Conservation (phyloP, 768 basidiomycete species). For the Rhizopogon roseolus region DNA sequence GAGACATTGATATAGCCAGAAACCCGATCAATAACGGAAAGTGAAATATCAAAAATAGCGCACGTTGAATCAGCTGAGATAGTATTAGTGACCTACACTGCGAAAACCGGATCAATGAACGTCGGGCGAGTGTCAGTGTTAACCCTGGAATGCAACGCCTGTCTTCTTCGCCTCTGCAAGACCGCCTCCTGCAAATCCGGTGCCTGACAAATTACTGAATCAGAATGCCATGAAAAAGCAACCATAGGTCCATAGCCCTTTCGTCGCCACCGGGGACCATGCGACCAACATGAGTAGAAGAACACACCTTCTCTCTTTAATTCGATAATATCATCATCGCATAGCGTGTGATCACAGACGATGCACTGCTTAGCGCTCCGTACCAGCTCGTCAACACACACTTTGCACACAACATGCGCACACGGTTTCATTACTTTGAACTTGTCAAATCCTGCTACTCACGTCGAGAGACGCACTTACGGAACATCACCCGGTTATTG, state of each 20-base stretch:
- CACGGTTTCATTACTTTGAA: constrained; percentile 75
- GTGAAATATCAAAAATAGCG: neutral
- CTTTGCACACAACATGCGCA: constrained; percentile 88
- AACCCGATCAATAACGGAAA: no score
- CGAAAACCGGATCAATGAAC: neutral
- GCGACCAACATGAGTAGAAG: neutral
- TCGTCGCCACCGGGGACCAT: neutral
- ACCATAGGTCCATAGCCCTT: no score
- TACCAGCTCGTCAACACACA: constrained; percentile 85
- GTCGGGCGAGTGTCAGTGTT: constrained; percentile 4
- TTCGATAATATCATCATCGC: constrained; percentile 73
- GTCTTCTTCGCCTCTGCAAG: constrained; percentile 80
- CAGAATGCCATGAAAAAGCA: constrained; percentile 1
- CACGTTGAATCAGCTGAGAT: neutral
- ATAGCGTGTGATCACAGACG: constrained; percentile 69
- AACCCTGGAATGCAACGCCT: constrained; percentile 87
- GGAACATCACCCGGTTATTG: constrained; percentile 65
- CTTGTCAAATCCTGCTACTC: neutral
- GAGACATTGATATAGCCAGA: neutral
- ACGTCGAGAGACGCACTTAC: constrained; percentile 38
- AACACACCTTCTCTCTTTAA: constrained; percentile 79
- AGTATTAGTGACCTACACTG: neutral
- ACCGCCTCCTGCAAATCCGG: constrained; percentile 94
- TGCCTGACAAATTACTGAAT: constrained; percentile 44
- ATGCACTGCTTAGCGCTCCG: constrained; percentile 77